phyloP scores from a whole-genome alignment of 768 basidiomycete species.

The Russula dissimulans region DNA sequence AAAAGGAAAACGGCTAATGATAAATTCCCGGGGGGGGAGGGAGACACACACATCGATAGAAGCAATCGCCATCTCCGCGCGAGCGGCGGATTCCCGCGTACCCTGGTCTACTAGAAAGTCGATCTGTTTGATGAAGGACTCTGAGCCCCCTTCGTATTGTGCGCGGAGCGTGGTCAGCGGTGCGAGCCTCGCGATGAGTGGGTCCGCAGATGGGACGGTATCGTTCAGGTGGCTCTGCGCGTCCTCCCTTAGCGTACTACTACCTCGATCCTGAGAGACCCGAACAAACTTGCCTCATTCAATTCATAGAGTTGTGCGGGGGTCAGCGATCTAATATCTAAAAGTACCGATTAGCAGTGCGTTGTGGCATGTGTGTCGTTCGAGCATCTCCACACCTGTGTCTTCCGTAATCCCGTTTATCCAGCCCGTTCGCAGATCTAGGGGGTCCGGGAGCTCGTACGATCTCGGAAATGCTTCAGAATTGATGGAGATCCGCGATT shows the following conservation, averaged over 20 bases:
- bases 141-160: conserved; percentile 58
- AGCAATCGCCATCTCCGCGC: conserved; percentile 80
- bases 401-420: conserved; percentile 7
- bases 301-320: conserved; percentile 32
- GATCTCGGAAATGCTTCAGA: conserved; percentile 21
- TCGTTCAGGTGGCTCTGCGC: conserved; percentile 35
- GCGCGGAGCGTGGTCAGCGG: conserved; percentile 46
- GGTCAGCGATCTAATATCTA: conserved; percentile 29
- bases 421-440: conserved; percentile 3
- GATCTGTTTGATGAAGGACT: conserved; percentile 63
- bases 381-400: conserved; percentile 12
- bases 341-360: no score
- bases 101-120: conserved; percentile 56
- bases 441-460: conserved; percentile 22
- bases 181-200: conserved; percentile 46
- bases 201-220: conserved; percentile 31
- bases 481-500: not conserved
- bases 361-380: no score
- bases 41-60: conserved; percentile 67
- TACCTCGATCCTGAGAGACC: not conserved
- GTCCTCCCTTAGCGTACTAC: not conserved
- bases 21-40: not conserved
- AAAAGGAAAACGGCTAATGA: no score
- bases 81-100: conserved; percentile 61
- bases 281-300: conserved; percentile 28